phyloP scores from a whole-genome alignment of 2,329 filamentous ascomycete genomes.

The Rachicladosporium sp. region DNA sequence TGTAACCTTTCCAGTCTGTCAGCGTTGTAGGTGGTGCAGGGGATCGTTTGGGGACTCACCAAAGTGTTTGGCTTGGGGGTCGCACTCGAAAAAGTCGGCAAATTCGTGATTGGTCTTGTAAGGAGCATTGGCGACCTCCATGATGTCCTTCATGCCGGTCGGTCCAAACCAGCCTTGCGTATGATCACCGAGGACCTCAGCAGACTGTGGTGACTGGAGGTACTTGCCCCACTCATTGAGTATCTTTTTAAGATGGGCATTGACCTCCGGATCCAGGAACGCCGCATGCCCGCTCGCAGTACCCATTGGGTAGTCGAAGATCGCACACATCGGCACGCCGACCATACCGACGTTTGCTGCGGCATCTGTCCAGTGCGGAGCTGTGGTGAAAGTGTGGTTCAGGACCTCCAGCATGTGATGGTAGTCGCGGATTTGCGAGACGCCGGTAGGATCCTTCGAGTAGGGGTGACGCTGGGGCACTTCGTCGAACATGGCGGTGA shows the following conservation, averaged over 20 bases:
- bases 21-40: too few species aligned
- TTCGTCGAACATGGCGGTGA: slow-evolving; percentile 52
- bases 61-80: too few species aligned
- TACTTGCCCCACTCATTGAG: slow-evolving; percentile 37
- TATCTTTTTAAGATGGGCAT: slow-evolving; percentile 39
- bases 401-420: slow-evolving; percentile 53
- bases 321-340: slow-evolving; percentile 44
- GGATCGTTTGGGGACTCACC: too few species aligned
- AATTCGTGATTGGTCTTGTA: slow-evolving; percentile 17
- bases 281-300: slow-evolving; percentile 42
- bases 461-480: slow-evolving; percentile 51
- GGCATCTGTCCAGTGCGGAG: slow-evolving; percentile 30
- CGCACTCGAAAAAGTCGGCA: slow-evolving; percentile 47
- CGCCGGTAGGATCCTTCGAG: slow-evolving; percentile 47
- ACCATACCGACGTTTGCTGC: slow-evolving; percentile 33
- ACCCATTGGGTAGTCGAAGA: slow-evolving; percentile 49
- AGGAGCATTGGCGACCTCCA: slow-evolving; percentile 19
- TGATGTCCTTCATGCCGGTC: slow-evolving; percentile 26
- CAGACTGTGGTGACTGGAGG: slow-evolving; percentile 22
- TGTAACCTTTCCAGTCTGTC: slow-evolving; percentile 11
- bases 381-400: slow-evolving; percentile 40
- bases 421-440: slow-evolving; percentile 52
- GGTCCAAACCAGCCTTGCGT: slow-evolving; percentile 30
- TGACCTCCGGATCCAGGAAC: slow-evolving; percentile 42
- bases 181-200: slow-evolving; percentile 25